These are phyloP conservation scores for Apiotrichum sp. DNA, from an alignment of 1,284 basidiomycete genomes.

Conservation along the genomic window DNA sequence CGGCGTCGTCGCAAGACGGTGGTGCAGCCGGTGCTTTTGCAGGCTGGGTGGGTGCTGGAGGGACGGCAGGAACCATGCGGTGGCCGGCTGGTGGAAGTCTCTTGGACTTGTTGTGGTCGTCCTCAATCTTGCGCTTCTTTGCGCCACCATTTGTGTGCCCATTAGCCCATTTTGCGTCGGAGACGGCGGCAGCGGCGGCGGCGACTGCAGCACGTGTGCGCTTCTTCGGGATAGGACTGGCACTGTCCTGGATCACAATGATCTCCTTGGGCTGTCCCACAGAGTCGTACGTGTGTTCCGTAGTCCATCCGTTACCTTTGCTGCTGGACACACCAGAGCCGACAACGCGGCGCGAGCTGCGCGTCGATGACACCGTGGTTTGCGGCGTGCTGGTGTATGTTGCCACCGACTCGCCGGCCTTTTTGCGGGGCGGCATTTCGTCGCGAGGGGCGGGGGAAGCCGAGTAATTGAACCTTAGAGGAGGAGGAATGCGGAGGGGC, in stretches of 20 bases:
- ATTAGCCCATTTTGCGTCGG: conserved; percentile 10
- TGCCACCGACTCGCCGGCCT: conserved; percentile 23
- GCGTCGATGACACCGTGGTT: conserved; percentile 15
- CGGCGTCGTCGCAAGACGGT: conserved; percentile 73
- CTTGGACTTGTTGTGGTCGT: conserved; percentile 12
- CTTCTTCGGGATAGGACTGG: conserved; percentile 33
- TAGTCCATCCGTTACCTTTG: conserved; percentile 37
- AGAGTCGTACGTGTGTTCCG: conserved; percentile 42
- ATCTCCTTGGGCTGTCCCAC: conserved; percentile 41
- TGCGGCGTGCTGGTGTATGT: conserved; percentile 19
- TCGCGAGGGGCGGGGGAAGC: conserved; percentile 22
- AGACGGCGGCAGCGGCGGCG: conserved; percentile 18
- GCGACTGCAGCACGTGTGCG: conserved; percentile 38
- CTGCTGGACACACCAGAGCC: conserved; percentile 4
- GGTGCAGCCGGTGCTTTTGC: too few relatives aligned
- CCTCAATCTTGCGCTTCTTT: conserved; percentile 40
- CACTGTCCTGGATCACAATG: conserved; percentile 41
- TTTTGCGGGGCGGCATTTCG: conserved; percentile 37
- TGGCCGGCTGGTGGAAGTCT: conserved; percentile 13
- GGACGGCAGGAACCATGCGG: background rate
- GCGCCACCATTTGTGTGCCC: conserved; percentile 5
- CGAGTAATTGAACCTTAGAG: conserved; percentile 40
- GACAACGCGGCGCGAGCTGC: conserved; percentile 10
- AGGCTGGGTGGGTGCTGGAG: background rate
- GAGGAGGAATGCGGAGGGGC: conserved; percentile 36